These are phyloP conservation scores for Bipolaris oryzae DNA, from an alignment of 2,329 filamentous ascomycete genomes.

Conservation along the genomic window DNA sequence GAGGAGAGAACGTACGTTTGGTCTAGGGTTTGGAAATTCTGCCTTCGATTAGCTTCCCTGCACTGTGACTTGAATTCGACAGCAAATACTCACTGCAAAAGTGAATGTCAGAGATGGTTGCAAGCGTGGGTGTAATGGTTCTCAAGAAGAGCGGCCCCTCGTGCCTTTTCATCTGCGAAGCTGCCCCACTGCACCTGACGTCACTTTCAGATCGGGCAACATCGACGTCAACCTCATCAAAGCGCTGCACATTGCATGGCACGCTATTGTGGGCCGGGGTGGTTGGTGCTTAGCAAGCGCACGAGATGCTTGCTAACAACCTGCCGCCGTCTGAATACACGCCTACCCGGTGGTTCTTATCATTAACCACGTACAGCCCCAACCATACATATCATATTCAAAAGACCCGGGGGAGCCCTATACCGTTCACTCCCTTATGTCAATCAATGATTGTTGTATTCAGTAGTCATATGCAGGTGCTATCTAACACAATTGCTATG, in stretches of 20 bases:
- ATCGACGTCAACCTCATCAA: slow-evolving; percentile 35
- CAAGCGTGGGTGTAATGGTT: slow-evolving; percentile 3
- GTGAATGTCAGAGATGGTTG: background rate
- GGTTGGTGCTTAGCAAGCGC: slow-evolving; percentile 13
- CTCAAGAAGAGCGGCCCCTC: slow-evolving; percentile 7
- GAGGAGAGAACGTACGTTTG: background rate
- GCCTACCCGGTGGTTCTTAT: slow-evolving; percentile 13
- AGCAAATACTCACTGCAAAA: background rate
- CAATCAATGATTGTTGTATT: background rate
- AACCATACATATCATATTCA: background rate
- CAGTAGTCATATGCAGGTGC: background rate
- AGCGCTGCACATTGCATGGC: slow-evolving; percentile 2
- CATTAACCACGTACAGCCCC: background rate
- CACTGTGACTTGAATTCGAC: no score
- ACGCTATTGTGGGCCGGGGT: slow-evolving; percentile 6
- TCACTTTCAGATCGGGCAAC: slow-evolving; percentile 33
- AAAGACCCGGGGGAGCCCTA: no score
- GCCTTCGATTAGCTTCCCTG: background rate
- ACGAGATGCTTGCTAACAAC: slow-evolving; percentile 6
- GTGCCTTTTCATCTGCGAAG: slow-evolving; percentile 15
- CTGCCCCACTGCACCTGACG: slow-evolving; percentile 34
- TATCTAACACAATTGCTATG: slow-evolving; percentile 5
- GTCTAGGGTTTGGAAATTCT: background rate
- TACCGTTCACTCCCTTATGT: background rate
- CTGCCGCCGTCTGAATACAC: background rate